Evolutionary conservation across 305 asterid species (phyloP), one percentile per base, ranked within the genome.

Genomic region (Plantago lanceolata): DNA sequence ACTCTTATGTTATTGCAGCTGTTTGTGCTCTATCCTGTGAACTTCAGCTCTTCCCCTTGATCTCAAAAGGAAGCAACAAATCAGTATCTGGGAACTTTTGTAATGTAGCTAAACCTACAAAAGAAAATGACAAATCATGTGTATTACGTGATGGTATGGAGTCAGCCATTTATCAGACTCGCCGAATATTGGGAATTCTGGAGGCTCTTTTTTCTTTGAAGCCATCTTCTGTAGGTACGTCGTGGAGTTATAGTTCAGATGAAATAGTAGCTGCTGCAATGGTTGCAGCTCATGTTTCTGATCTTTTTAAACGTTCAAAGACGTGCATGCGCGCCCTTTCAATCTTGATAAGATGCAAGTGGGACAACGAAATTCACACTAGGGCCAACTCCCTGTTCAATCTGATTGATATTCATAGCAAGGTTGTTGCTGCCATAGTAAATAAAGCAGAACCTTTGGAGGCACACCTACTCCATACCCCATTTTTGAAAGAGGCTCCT

Each of bases 191-290:
- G 75, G 84, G 86, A 52, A 94, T 94, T 78, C 81, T 94, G 19
- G 97, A 94, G 82, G 95, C 99, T 45, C 97, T 94, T 63, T 94
- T 94, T 81, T 94, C 99, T 57, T 75, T 90, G 78, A 90, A 94
- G 70, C 99, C 99, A 65, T 90, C 97, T 68, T 90, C 99, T 5
- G 84, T 88, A 50, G 96, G 97, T 44, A 83, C 96, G 65, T 83
- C 96, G 6, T 90, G 96, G 94, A 82, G 95, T 78, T 90, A 84
- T 79, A 94, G 96, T 73, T 90, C 99, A 54, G 86, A 83, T 73
- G 97, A 90, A 76, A 94, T 94, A 51, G 99, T 94, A 76, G 99
- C 97, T 73, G 99, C 97, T 48, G 99, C 99, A 47, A 94, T 94
- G 99, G 99, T 94, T 57, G 99, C 99, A 5, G 99, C 99, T 73